Evolutionary conservation across 768 basidiomycete genomes (phyloP).

Genomic region (Kwoniella mangroviensis): DNA sequence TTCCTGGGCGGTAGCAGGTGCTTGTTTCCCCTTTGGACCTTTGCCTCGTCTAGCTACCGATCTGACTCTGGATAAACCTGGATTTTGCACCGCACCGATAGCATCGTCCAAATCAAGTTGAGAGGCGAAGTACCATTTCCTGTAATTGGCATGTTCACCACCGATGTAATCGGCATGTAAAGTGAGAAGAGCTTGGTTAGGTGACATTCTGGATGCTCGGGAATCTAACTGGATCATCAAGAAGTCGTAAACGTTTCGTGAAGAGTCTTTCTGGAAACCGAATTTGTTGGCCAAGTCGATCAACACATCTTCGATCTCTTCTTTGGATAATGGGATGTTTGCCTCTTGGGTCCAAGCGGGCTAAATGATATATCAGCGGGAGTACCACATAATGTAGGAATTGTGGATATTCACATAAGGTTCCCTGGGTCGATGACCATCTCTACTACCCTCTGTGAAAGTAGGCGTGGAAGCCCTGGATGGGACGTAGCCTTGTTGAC

Average conservation of each 20-base stretch:
- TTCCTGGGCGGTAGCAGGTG: conserved; percentile 62
- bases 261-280: conserved; percentile 87
- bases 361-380: conserved; percentile 20
- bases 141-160: conserved; percentile 96
- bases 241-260: conserved; percentile 78
- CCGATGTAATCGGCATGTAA: conserved; percentile 99
- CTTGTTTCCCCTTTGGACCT: conserved; percentile 57
- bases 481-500: conserved; percentile 59
- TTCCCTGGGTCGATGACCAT: conserved; percentile 65
- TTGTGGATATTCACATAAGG: conserved; percentile 64
- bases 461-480: conserved; percentile 77
- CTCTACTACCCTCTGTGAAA: conserved; percentile 68
- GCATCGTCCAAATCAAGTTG: conserved; percentile 98
- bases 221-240: conserved; percentile 97
- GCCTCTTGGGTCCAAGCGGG: conserved; percentile 92
- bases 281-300: conserved; percentile 98
- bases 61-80: conserved; percentile 80
- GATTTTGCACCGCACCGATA: conserved; percentile 88
- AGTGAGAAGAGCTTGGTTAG: conserved; percentile 90
- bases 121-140: conserved; percentile 99
- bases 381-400: background rate
- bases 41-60: conserved; percentile 71
- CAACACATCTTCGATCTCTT: conserved; percentile 98
- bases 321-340: conserved; percentile 95
- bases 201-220: conserved; percentile 94